Base-by-base conservation (phyloP, 2,329 filamentous ascomycete genomes). In the Colletotrichum paranaense region DNA sequence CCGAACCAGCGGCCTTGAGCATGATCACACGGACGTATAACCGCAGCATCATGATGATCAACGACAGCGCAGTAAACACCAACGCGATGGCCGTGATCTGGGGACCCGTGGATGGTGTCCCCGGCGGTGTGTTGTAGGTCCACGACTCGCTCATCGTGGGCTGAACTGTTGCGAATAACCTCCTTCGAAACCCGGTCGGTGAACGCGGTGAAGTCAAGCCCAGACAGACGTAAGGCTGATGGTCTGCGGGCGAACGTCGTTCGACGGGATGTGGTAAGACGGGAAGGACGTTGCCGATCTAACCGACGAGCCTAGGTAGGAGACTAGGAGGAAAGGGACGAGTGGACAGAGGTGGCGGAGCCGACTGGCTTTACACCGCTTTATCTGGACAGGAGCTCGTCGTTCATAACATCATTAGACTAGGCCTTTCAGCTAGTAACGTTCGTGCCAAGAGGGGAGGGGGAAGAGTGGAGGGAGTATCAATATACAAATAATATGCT, bases 41-140 rank as follows among this genome's bases (percentile, higher is more conserved):
- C 4, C 83, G 78, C 42, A 83, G 72, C 8, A 75, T 73, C 16
- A 84, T 76, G 0, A 79, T 72, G 28, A 82, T 55, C 8, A 83
- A 58, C 2, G 83, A 81, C 35, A 82, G 8, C 1, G 66, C 60
- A 1, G 81, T 82, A 58, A 84, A 78, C 22, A 76, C 73, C 4
- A 77, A 53, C 1, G 79, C 79, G 6, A 83, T 74, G 16, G 76
- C 77, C 2, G 79, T 78, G 60, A 84, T 81, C 55, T 74, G 75
- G 5, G 78, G 78, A 2, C 80, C 82, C 35, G 79, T 77, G 19
- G 80, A 81, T 11, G 79, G 78, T 6, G 80, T 80, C 73, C 80
- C 77, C 59, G 75, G 77, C 5, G 73, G 69, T 46, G 81, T 81
- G 74, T 84, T 83, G 77, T 80, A 82, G 2, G 81, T 81, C 83